Conservation (phyloP, 495 filamentous ascomycete species). For the Hypoxylon lienhwacheense region DNA sequence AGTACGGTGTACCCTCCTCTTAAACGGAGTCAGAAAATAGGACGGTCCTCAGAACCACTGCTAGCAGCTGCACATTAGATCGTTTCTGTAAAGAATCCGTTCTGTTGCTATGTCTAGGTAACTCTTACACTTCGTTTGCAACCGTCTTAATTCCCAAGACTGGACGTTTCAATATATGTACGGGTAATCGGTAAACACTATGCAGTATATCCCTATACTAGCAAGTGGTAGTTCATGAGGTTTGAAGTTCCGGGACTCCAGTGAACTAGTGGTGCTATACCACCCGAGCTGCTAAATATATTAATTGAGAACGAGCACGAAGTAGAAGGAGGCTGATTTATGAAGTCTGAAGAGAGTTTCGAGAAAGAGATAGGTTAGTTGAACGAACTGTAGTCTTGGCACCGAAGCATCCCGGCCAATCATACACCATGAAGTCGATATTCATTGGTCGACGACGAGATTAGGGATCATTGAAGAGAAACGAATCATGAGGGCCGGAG, state of each 20-base stretch:
- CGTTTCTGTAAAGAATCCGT: no score
- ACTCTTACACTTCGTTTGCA: neutral
- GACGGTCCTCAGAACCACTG: no score
- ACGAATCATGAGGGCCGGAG: conserved; percentile 17
- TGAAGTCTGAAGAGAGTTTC: neutral
- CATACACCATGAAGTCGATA: neutral
- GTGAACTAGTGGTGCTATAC: no score
- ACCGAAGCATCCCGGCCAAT: conserved; percentile 13
- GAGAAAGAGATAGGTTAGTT: conserved; percentile 3
- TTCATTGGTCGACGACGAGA: conserved; percentile 21
- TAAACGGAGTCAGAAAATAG: conserved; percentile 17
- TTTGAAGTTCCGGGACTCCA: no score
- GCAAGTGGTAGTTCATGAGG: neutral
- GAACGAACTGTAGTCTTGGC: conserved; percentile 23
- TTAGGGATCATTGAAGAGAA: conserved; percentile 6
- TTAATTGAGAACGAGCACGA: neutral
- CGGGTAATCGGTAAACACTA: no score
- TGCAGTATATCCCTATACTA: neutral
- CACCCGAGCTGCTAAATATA: no score
- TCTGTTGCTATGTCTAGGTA: neutral
- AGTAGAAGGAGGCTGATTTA: neutral
- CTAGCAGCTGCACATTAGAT: no score
- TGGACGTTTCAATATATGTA: neutral
- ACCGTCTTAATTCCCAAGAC: neutral
- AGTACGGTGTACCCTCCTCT: neutral